A percentile compares a stretch with the other conserved stretches of the same genome.
phyloP scores from a whole-genome alignment of 1,284 basidiomycete species.

The Leucoagaricus sp. region DNA sequence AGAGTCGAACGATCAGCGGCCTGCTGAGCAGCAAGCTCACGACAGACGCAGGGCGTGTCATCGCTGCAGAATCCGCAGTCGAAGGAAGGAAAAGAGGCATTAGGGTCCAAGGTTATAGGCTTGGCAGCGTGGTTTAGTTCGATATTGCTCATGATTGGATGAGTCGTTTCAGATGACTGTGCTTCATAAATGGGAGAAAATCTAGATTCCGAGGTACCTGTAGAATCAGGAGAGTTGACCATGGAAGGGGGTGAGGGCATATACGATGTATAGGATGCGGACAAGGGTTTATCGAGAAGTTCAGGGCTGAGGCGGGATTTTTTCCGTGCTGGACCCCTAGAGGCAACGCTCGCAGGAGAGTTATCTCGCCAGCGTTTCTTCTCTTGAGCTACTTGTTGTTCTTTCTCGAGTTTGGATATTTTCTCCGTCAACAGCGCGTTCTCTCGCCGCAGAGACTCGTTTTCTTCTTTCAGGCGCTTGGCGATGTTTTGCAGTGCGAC shows the following conservation, averaged over 20 bases:
- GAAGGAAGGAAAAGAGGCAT: conserved; percentile 33
- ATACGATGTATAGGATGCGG: conserved; percentile 30
- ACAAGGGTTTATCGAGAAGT: conserved; percentile 25
- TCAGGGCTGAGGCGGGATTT: conserved; percentile 43
- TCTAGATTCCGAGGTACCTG: conserved; percentile 42
- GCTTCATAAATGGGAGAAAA: conserved; percentile 46
- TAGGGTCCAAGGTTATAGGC: conserved; percentile 20
- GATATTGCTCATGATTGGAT: conserved; percentile 28
- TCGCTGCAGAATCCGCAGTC: conserved; percentile 74
- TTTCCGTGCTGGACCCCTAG: conserved; percentile 36
- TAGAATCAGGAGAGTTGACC: conserved; percentile 56
- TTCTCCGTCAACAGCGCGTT: conserved; percentile 63
- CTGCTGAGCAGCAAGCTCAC: conserved; percentile 48
- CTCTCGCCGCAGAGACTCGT: conserved; percentile 69
- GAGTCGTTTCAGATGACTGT: conserved; percentile 32
- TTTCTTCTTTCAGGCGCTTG: conserved; percentile 87
- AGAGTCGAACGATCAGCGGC: conserved; percentile 15
- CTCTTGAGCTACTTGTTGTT: conserved; percentile 35
- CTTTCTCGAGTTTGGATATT: conserved; percentile 52
- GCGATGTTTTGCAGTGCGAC: conserved; percentile 85
- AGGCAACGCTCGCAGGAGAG: conserved; percentile 30
- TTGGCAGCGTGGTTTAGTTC: conserved; percentile 30
- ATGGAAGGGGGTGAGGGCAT: conserved; percentile 44
- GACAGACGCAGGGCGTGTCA: conserved; percentile 72
- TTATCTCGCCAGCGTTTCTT: conserved; percentile 60